A percentile compares a stretch with the other conserved stretches of the same genome.
Evolutionary conservation across 2,329 filamentous ascomycete genomes (phyloP).

Genomic region (Microsporum ferrugineum): DNA sequence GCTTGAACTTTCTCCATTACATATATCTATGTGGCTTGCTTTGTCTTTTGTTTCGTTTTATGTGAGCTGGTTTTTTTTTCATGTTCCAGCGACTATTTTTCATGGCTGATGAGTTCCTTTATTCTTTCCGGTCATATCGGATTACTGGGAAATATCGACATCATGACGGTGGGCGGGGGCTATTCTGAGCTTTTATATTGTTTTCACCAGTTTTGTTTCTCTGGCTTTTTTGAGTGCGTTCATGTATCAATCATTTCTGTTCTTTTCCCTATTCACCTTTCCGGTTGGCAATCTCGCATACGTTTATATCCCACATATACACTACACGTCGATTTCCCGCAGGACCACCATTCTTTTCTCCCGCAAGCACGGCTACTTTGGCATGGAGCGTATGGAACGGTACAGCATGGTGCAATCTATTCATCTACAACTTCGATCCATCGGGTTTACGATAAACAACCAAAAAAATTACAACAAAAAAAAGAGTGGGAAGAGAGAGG

Average conservation of each 20-base stretch:
- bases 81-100: background rate
- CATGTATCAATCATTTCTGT: background rate
- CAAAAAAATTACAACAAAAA: background rate
- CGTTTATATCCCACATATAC: background rate
- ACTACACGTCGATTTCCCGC: background rate
- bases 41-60: slow-evolving; percentile 9
- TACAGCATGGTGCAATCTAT: background rate
- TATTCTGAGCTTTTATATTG: background rate
- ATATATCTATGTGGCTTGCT: slow-evolving; percentile 7
- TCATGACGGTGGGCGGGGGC: slow-evolving; percentile 3
- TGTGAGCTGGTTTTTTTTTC: background rate
- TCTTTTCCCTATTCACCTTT: background rate
- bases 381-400: slow-evolving; percentile 1
- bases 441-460: background rate
- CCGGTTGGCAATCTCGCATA: background rate
- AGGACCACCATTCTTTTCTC: background rate
- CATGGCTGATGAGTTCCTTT: slow-evolving; percentile 5
- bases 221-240: slow-evolving; percentile 1
- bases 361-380: background rate
- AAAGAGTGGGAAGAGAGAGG: slow-evolving; percentile 6
- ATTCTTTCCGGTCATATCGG: background rate
- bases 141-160: slow-evolving; percentile 2
- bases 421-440: background rate
- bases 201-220: background rate
- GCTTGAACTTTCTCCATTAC: slow-evolving; percentile 8